Evolutionary conservation across 139 green algal species (phyloP).

Genomic region (Tetraselmis striata): DNA sequence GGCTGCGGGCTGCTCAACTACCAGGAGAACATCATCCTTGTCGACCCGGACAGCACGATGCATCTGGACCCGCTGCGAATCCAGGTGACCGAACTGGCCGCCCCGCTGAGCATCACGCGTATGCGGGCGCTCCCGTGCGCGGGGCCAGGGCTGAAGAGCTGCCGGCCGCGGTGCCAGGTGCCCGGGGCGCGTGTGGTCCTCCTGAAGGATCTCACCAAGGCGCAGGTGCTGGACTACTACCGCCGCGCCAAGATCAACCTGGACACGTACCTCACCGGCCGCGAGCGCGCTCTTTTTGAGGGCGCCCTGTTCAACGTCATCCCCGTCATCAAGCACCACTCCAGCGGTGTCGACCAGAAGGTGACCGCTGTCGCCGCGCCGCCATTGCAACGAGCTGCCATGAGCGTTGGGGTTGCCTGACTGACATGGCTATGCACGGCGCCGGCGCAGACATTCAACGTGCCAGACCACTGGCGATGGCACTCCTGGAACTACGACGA

Average conservation of each 20-base stretch:
- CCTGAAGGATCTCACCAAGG: not conserved
- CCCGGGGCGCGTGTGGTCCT: not conserved
- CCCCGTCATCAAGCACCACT: not conserved
- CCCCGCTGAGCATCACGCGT: too few relatives aligned
- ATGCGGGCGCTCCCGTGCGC: too few relatives aligned
- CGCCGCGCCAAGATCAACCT: not conserved
- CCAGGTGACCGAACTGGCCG: not conserved
- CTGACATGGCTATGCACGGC: too few relatives aligned
- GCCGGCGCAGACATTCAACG: not conserved
- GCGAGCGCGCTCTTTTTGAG: not conserved
- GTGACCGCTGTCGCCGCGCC: too few relatives aligned
- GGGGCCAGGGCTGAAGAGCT: too few relatives aligned
- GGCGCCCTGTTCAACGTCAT: not conserved
- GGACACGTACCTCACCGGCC: not conserved
- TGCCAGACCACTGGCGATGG: not conserved
- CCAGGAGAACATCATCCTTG: not conserved
- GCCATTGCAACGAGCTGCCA: too few relatives aligned
- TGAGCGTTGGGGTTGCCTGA: too few relatives aligned
- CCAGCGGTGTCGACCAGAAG: not conserved
- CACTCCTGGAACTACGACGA: not conserved
- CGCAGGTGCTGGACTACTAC: not conserved
- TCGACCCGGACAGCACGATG: not conserved
- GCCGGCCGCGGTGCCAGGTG: too few relatives aligned
- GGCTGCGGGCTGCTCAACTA: not conserved
- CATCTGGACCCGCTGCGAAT: not conserved